A percentile compares a stretch with the other conserved stretches of the same genome.
phyloP scores from a whole-genome alignment of 768 basidiomycete genomes.

The Cyclocybe aegerita region DNA sequence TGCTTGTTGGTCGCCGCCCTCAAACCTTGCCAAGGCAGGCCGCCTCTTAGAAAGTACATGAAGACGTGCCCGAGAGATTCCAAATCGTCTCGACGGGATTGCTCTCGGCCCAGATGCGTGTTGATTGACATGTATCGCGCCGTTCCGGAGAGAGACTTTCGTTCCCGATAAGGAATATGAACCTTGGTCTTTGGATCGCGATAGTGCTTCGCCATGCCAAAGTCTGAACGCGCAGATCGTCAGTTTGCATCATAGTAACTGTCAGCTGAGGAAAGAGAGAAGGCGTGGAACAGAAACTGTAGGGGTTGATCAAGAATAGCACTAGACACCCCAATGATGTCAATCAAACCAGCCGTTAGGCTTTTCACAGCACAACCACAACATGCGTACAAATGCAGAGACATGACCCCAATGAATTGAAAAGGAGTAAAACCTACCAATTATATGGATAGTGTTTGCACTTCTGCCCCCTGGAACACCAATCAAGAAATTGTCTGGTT shows the following conservation, averaged over 20 bases:
- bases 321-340: no score
- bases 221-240: conserved; percentile 51
- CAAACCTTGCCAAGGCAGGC: conserved; percentile 97
- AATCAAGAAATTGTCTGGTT: conserved; percentile 98
- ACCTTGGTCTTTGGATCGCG: conserved; percentile 96
- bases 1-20: conserved; percentile 99
- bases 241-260: no score
- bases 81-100: conserved; percentile 92
- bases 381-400: conserved; percentile 3
- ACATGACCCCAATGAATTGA: not conserved
- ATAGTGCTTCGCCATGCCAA: conserved; percentile 99
- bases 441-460: conserved; percentile 85
- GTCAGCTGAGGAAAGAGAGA: no score
- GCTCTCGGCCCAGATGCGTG: conserved; percentile 94
- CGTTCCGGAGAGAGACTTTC: conserved; percentile 94
- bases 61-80: conserved; percentile 98
- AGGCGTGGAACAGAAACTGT: no score
- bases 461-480: conserved; percentile 90
- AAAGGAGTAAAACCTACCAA: conserved; percentile 53
- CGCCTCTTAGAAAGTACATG: conserved; percentile 98
- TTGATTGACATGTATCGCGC: conserved; percentile 99
- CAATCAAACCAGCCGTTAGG: no score
- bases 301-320: no score
- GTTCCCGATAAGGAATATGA: conserved; percentile 98
- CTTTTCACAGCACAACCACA: not conserved